A percentile compares a stretch with the other conserved stretches of the same genome.
Evolutionary conservation across 2,329 filamentous ascomycete genomes (phyloP).

Genomic region (Tolypocladium paradoxum): DNA sequence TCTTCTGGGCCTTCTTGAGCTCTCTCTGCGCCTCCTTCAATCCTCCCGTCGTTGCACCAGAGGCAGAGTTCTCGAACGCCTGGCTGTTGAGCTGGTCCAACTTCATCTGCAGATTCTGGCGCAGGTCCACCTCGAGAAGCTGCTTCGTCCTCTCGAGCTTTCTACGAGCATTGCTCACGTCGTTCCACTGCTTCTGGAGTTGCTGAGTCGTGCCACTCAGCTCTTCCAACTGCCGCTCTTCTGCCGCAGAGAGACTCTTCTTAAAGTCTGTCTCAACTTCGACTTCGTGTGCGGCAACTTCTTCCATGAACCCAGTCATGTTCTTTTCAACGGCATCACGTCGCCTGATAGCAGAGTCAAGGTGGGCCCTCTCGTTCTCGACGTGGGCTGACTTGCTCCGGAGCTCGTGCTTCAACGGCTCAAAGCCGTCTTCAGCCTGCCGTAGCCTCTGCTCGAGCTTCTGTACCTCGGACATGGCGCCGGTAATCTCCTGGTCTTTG

Average conservation of each 20-base stretch:
- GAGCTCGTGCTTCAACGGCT: conserved; percentile 67
- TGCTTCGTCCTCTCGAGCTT: conserved; percentile 74
- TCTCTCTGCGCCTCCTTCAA: conserved; percentile 73
- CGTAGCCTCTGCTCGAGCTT: conserved; percentile 70
- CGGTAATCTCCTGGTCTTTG: conserved; percentile 82
- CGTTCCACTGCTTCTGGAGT: conserved; percentile 65
- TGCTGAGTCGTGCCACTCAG: conserved; percentile 60
- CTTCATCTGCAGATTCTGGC: conserved; percentile 78
- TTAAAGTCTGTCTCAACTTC: conserved; percentile 85
- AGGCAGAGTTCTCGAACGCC: conserved; percentile 54
- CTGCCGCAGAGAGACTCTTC: conserved; percentile 72
- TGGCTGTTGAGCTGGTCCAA: conserved; percentile 76
- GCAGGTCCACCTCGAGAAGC: conserved; percentile 73
- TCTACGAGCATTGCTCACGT: conserved; percentile 60
- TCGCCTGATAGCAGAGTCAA: conserved; percentile 56
- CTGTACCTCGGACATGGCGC: conserved; percentile 70
- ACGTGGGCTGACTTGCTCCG: conserved; percentile 64
- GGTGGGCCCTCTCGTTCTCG: conserved; percentile 59
- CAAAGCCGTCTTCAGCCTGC: conserved; percentile 72
- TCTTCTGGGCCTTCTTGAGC: conserved; percentile 64
- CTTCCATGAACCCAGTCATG: conserved; percentile 65
- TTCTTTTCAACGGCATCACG: conserved; percentile 63
- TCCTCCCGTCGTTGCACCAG: conserved; percentile 50
- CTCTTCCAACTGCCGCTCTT: conserved; percentile 69
- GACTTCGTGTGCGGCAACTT: conserved; percentile 64